phyloP scores from a whole-genome alignment of 805 yeast species.

The Barnettozyma californica region DNA sequence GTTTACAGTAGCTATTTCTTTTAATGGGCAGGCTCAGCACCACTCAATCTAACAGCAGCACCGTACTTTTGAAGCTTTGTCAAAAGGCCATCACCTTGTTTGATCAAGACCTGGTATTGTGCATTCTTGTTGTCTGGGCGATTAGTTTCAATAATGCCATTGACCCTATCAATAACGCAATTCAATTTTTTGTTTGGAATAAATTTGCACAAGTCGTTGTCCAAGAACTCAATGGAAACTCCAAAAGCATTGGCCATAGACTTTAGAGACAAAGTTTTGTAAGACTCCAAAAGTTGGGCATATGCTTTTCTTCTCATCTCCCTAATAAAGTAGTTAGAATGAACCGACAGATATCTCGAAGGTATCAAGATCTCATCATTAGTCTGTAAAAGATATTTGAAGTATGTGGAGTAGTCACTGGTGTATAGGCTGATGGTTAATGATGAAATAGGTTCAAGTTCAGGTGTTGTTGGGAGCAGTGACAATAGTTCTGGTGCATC shows the following conservation, averaged over 20 bases:
- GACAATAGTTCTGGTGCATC: conserved; percentile 93
- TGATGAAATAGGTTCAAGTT: conserved; percentile 74
- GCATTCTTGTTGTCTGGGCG: conserved; percentile 95
- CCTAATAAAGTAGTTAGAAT: conserved; percentile 78
- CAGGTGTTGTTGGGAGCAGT: conserved; percentile 62
- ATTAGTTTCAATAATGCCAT: conserved; percentile 92
- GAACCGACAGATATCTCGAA: conserved; percentile 65
- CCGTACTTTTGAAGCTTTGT: conserved; percentile 96
- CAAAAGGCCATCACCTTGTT: conserved; percentile 86
- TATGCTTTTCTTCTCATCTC: conserved; percentile 95
- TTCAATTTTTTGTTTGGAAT: conserved; percentile 91
- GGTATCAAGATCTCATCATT: conserved; percentile 65
- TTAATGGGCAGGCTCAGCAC: conserved; percentile 62
- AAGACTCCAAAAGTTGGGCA: conserved; percentile 88
- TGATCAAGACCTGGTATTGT: conserved; percentile 82
- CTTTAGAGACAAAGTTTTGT: conserved; percentile 81
- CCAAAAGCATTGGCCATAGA: conserved; percentile 95
- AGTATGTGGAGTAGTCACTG: conserved; percentile 78
- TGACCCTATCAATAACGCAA: conserved; percentile 93
- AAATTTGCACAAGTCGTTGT: conserved; percentile 79
- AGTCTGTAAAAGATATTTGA: conserved; percentile 71
- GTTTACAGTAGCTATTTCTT: conserved; percentile 23
- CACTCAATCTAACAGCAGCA: conserved; percentile 93
- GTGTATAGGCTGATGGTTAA: conserved; percentile 83
- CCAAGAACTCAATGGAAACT: conserved; percentile 82